Evolutionary conservation across 1,284 basidiomycete genomes (phyloP), one percentile per base, ranked within the genome.

Genomic region (Leccinum pachyderme): DNA sequence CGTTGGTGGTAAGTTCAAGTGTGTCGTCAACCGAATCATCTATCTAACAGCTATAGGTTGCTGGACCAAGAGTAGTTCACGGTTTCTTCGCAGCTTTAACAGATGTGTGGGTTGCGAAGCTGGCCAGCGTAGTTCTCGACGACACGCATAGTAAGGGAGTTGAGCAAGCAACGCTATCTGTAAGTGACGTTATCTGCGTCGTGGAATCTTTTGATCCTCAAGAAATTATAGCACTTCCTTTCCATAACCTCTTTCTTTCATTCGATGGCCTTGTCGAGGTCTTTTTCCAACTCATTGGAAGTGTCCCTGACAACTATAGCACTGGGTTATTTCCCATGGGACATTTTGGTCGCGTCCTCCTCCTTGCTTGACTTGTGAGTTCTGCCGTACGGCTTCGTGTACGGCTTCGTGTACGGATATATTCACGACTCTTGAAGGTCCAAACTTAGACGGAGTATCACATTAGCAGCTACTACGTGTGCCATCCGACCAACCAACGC

Each of bases 241-340:
- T 96, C 93, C 8, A 69, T 95, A 41, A 83, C 87, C 0, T 96
- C 92, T 0, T 83, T 96, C 62, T 99, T 98, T 75, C 83, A 96
- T 67, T 84, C 84, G 0, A 79, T 96, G 52, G 84, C 93, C 1
- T 77, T 97, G 11, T 89, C 93, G 5, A 82, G 97, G 22, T 93
- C 95, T 0, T 77, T 99, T 37, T 96, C 94, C 13, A 99, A 98
- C 68, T 95, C 94, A 5, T 74, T 94, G 22, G 97, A 99, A 69
- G 95, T 94, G 0, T 85, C 91, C 0, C 72, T 99, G 41, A 91
- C 90, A 0, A 86, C 86, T 0, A 73, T 89, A 35, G 95, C 95
- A 0, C 78, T 98, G 49, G 79, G 77, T 25, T 83, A 82, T 67
- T 98, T 92, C 75, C 95, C 88, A 1, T 91, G 87, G 88, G 73